A percentile compares a stretch with the other conserved stretches of the same genome.
Evolutionary conservation across 2,329 filamentous ascomycete species (phyloP).

Genomic region (Microcyclosporella mali): DNA sequence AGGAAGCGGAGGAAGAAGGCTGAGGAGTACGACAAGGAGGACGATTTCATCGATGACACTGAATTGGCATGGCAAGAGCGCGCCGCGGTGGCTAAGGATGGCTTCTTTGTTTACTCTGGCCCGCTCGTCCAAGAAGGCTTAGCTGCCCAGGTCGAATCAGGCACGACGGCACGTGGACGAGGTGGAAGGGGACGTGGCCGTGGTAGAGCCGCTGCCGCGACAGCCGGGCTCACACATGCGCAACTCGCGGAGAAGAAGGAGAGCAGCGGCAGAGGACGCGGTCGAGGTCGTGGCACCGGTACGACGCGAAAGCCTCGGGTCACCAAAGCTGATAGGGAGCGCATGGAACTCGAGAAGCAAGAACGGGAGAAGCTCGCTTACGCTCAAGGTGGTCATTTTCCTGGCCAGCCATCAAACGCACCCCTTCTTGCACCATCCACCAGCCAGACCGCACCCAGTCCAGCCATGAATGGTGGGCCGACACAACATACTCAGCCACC

Average conservation of each 20-base stretch:
- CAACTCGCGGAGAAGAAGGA: slow-evolving; percentile 25
- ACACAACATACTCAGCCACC: too few relatives aligned
- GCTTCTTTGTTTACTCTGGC: slow-evolving; percentile 96
- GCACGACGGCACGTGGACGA: slow-evolving; percentile 14
- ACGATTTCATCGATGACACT: slow-evolving; percentile 77
- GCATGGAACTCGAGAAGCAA: slow-evolving; percentile 73
- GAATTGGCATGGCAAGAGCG: slow-evolving; percentile 94
- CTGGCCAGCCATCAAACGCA: too few relatives aligned
- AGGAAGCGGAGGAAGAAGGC: slow-evolving; percentile 68
- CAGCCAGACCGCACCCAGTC: too few relatives aligned
- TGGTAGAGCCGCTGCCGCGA: slow-evolving; percentile 46
- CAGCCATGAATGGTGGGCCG: too few relatives aligned
- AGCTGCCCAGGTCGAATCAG: slow-evolving; percentile 39
- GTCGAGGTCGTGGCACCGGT: slow-evolving; percentile 47
- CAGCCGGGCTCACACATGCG: slow-evolving; percentile 29
- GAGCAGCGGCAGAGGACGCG: slow-evolving; percentile 7
- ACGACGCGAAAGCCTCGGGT: slow-evolving; percentile 75
- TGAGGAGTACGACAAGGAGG: slow-evolving; percentile 61
- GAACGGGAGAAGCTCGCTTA: slow-evolving; percentile 56
- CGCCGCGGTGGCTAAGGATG: slow-evolving; percentile 87
- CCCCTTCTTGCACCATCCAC: too few relatives aligned
- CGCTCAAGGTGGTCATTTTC: not conserved
- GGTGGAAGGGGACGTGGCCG: slow-evolving; percentile 22
- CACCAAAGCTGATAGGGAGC: slow-evolving; percentile 77
- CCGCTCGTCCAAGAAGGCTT: slow-evolving; percentile 82